Conservation (phyloP, 495 filamentous ascomycete genomes). For the Penicillium arizonense region DNA sequence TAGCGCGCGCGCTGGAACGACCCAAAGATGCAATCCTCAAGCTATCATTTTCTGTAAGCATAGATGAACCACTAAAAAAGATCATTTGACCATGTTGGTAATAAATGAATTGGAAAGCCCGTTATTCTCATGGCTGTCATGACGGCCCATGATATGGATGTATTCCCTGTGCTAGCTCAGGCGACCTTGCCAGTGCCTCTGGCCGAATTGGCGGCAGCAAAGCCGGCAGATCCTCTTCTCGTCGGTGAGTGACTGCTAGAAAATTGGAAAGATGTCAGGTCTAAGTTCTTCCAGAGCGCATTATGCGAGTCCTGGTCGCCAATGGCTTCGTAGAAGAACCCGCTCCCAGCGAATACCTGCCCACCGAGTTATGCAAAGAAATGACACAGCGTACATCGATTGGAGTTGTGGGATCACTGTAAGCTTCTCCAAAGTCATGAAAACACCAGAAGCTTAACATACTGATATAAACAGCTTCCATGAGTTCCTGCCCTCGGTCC, state of each 20-base stretch:
- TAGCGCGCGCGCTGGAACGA: constrained; percentile 15
- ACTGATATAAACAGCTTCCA: constrained; percentile 5
- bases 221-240: constrained; percentile 17
- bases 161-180: constrained; percentile 16
- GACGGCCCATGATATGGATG: constrained; percentile 18
- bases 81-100: neutral
- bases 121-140: constrained; percentile 22
- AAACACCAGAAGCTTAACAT: neutral
- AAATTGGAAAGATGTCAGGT: neutral
- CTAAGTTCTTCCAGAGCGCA: constrained; percentile 15
- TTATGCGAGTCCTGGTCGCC: constrained; percentile 20
- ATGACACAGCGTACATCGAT: constrained; percentile 17
- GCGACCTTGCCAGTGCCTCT: constrained; percentile 10
- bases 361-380: constrained; percentile 14
- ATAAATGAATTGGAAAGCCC: constrained; percentile 12
- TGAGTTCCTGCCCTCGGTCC: constrained; percentile 13
- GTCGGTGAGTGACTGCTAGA: constrained; percentile 24
- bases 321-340: constrained; percentile 12
- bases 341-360: constrained; percentile 11
- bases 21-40: constrained; percentile 20
- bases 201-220: constrained; percentile 13
- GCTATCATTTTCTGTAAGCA: constrained; percentile 13
- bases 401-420: constrained; percentile 20
- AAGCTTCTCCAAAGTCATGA: neutral
- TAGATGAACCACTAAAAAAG: neutral